These are phyloP conservation scores for Termitomyces sp. DNA, from an alignment of 768 basidiomycete genomes.

Conservation along the genomic window DNA sequence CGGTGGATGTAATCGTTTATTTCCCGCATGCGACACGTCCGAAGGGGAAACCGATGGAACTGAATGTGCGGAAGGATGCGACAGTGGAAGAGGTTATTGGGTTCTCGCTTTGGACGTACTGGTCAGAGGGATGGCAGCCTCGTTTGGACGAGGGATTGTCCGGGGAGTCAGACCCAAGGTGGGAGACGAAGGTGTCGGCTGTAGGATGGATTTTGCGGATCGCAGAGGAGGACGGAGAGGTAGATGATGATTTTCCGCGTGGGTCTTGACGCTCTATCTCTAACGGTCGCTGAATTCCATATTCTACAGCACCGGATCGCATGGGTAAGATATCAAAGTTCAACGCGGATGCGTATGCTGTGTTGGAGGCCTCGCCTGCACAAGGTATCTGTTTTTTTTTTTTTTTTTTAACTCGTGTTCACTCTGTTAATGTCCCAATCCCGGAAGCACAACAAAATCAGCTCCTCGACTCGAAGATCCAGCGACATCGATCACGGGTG, in stretches of 20 bases:
- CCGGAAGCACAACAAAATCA: slow-evolving; percentile 67
- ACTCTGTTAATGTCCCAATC: slow-evolving; percentile 15
- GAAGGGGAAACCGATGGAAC: slow-evolving; percentile 55
- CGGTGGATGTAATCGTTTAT: slow-evolving; percentile 68
- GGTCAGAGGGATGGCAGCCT: slow-evolving; percentile 84
- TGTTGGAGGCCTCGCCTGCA: slow-evolving; percentile 68
- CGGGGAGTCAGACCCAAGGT: slow-evolving; percentile 60
- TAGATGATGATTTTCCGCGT: slow-evolving; percentile 99
- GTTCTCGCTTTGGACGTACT: slow-evolving; percentile 87
- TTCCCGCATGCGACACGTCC: slow-evolving; percentile 79
- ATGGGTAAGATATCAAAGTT: slow-evolving; percentile 84
- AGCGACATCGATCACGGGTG: slow-evolving; percentile 74
- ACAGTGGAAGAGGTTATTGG: slow-evolving; percentile 96
- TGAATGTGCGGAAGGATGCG: slow-evolving; percentile 82
- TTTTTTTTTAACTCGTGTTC: background rate
- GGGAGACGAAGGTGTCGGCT: slow-evolving; percentile 59
- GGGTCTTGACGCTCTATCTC: background rate
- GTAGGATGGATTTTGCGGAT: slow-evolving; percentile 92
- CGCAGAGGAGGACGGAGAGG: slow-evolving; percentile 95
- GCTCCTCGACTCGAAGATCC: slow-evolving; percentile 74
- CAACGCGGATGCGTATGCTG: slow-evolving; percentile 85
- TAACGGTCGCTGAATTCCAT: slow-evolving; percentile 3
- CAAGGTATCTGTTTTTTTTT: slow-evolving; percentile 62
- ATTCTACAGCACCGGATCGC: slow-evolving; percentile 80
- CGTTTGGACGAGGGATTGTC: slow-evolving; percentile 65